Percentiles rank a stretch among this genome's conserved stretches.
Evolutionary conservation across 805 yeast genomes (phyloP).

Genomic region (Nakazawaea wickerhamii): DNA sequence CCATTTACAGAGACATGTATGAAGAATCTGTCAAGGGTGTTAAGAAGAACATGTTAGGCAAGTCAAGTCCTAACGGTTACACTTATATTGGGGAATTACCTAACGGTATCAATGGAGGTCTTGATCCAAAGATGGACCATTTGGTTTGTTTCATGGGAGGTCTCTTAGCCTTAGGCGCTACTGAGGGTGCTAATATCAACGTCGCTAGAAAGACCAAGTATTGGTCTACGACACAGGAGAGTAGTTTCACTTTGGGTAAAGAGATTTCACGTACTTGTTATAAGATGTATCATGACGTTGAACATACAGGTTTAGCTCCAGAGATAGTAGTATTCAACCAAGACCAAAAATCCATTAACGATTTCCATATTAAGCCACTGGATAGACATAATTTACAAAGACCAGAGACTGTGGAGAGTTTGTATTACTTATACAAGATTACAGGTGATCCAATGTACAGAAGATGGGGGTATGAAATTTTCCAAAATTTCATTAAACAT

Average conservation of each 20-base stretch:
- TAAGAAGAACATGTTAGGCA: conserved; percentile 54
- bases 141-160: conserved; percentile 91
- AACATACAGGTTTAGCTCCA: conserved; percentile 76
- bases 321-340: conserved; percentile 83
- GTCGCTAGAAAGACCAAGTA: conserved; percentile 45
- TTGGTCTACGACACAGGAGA: conserved; percentile 57
- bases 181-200: conserved; percentile 56
- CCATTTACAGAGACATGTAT: conserved; percentile 66
- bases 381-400: conserved; percentile 87
- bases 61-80: conserved; percentile 57
- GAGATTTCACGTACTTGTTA: conserved; percentile 79
- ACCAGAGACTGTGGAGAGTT: conserved; percentile 90
- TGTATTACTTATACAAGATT: conserved; percentile 72
- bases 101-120: conserved; percentile 50
- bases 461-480: conserved; percentile 86
- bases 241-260: conserved; percentile 64
- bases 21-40: conserved; percentile 75
- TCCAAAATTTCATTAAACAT: conserved; percentile 60
- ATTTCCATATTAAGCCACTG: conserved; percentile 60
- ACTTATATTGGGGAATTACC: conserved; percentile 77
- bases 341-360: conserved; percentile 37
- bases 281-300: conserved; percentile 69
- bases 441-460: conserved; percentile 80
- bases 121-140: conserved; percentile 83
- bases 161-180: conserved; percentile 81